A percentile compares a stretch with the other conserved stretches of the same genome.
These are phyloP conservation scores for Xanthoceras sorbifolium DNA, from an alignment of 345 rosid species.

Conservation along the genomic window DNA sequence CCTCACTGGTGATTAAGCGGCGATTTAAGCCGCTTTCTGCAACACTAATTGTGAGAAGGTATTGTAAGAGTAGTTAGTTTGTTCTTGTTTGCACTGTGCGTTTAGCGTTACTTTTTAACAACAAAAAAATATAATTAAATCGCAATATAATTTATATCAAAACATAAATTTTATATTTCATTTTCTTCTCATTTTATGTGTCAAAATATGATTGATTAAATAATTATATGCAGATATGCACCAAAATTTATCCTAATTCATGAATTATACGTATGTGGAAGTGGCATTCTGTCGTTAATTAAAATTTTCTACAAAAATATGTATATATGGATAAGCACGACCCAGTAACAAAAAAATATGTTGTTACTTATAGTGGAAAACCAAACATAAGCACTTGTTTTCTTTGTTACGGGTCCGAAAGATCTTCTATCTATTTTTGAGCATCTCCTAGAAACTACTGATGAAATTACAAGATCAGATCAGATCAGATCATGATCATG, in stretches of 20 bases:
- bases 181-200: too few relatives aligned
- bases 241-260: background rate
- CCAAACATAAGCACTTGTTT: conserved; percentile 30
- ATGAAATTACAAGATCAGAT: conserved; percentile 12
- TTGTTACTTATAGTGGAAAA: conserved; percentile 29
- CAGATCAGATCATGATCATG: conserved; percentile 1
- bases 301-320: background rate
- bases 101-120: too few relatives aligned
- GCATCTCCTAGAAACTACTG: conserved; percentile 5
- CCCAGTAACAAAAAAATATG: background rate
- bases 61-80: too few relatives aligned
- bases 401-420: conserved; percentile 37
- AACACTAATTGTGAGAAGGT: too few relatives aligned
- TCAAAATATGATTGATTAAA: too few relatives aligned
- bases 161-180: too few relatives aligned
- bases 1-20: too few relatives aligned
- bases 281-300: background rate
- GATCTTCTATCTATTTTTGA: conserved; percentile 29
- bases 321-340: conserved; percentile 9
- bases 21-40: too few relatives aligned
- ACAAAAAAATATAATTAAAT: too few relatives aligned
- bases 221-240: too few relatives aligned
- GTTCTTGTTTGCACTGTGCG: too few relatives aligned
- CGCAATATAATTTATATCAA: too few relatives aligned
- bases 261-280: background rate